Evolutionary conservation across 2,329 filamentous ascomycete genomes (phyloP), one percentile per base, ranked within the genome.

Genomic region (Colletotrichum scovillei): DNA sequence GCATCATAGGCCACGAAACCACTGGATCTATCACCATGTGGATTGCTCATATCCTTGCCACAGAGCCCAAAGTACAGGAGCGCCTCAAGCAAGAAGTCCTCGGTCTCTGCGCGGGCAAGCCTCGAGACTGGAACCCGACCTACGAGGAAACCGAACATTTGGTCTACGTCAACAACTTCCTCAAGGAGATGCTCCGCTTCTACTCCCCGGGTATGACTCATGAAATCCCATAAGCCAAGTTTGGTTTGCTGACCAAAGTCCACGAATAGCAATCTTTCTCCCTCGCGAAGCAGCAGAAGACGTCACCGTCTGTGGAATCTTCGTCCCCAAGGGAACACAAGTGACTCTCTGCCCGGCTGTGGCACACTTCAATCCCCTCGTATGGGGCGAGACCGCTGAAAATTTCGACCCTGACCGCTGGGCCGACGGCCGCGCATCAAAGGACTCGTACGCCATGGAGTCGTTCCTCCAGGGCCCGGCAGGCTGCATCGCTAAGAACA

Each of bases 101-200:
- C 3, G 38, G 26, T 12, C 81, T 85, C 9, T 86, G 83, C 77
- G 80, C 76, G n/a, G n/a, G n/a, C n/a, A n/a, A 76, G 26, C 67
- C 73, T n/a, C 71, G 57, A 26, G 75, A 69, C 7, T 84, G 83
- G 83, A 30, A 77, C 28, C 75, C 76, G 8, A 78, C 80, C 57
- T 85, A 82, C 68, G 83, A 82, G 16, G 82, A 85, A 64, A 78
- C 84, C 12, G 76, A 73, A 46, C 55, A 78, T 85, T 93, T 71
- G 88, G 90, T 78, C 3, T 84, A 83, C 71, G 73, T 85, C 14
- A 80, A 82, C 73, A 82, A 81, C 53, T 82, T 84, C 7, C 78
- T 80, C 72, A 82, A 77, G 72, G 83, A 85, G 75, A 75, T 83
- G 9, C 67, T 85, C 26, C 80, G 83, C 5, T 80, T 82, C 75